Evolutionary conservation across 2,329 filamentous ascomycete genomes (phyloP).

Genomic region (Neospermospora avenae): DNA sequence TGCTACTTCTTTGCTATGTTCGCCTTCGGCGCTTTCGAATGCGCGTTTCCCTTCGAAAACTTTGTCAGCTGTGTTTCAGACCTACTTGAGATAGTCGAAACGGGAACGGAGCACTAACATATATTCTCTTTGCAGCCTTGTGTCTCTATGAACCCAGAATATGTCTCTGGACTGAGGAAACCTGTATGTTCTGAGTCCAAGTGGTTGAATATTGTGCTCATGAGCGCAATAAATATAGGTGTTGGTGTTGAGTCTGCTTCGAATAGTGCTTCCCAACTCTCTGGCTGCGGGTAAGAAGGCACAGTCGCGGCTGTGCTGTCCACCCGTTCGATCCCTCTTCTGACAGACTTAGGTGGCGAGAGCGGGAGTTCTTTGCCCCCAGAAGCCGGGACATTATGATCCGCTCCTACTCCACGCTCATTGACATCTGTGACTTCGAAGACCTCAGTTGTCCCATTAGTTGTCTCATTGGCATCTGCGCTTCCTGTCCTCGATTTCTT

Average conservation of each 20-base stretch:
- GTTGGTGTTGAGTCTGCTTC: constrained; percentile 18
- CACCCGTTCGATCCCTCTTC: constrained; percentile 32
- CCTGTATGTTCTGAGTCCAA: constrained; percentile 26
- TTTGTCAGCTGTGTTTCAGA: not conserved
- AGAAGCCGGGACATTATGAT: not conserved
- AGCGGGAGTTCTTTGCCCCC: constrained; percentile 8
- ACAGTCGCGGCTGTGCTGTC: constrained; percentile 8
- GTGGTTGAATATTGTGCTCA: constrained; percentile 28
- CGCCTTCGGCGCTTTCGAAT: constrained; percentile 12
- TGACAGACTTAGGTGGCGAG: constrained; percentile 13
- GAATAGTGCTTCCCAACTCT: constrained; percentile 27
- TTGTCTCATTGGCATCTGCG: not conserved
- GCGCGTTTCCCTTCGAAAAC: constrained; percentile 24
- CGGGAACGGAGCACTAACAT: constrained; percentile 16
- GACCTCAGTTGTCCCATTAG: not conserved
- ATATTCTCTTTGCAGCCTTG: constrained; percentile 24
- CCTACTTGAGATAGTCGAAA: not conserved
- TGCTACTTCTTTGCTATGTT: constrained; percentile 24
- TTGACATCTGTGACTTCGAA: not conserved
- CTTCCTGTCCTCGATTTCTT: constrained; percentile 7
- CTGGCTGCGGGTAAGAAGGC: constrained; percentile 20
- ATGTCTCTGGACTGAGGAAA: constrained; percentile 25
- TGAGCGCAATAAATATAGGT: constrained; percentile 25
- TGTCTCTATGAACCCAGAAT: constrained; percentile 25
- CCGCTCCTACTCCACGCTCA: not conserved